Evolutionary conservation across 352 stramenopile genomes (phyloP), one percentile per base, ranked within the genome.

Genomic region (Globisporangium lucens): DNA sequence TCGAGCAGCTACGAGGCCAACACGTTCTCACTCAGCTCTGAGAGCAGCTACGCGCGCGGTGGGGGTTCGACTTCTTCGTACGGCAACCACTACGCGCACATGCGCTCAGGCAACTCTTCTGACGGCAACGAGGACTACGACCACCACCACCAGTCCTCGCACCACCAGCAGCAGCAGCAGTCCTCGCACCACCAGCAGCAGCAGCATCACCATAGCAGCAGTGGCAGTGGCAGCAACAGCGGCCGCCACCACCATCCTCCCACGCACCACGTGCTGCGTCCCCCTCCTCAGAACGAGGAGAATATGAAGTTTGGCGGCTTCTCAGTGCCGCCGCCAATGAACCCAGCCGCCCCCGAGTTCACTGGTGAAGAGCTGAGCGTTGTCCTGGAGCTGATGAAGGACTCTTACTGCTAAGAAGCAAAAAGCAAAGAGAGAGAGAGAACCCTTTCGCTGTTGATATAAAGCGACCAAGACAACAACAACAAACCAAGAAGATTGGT

Each of bases 311-410:
- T 76, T 56, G 67, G 70, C 24, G 71, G 70, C 56, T 89, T 89
- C 61, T 55, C 77, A 29, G 76, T 87, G 64, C 80, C 82, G 9
- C 75, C 81, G 41, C 76, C 82, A 0, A 89, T 93, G 78, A 87
- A 93, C 52, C 81, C 76, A 13, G 82, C 85, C 4, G 81, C 79
- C 12, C 76, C 84, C 20, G 85, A 93, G 66, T 89, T 93, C 57
- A 91, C 83, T 15, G 83, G 83, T 22, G 85, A 91, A 71, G 85
- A 93, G 66, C 81, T 93, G 8, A 93, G 73, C 56, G 85, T 87
- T 36, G 85, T 93, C 65, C 55, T 93, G 59, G 82, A 93, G 60
- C 80, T 93, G 61, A 93, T 93, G 85, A 91, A 93, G 68, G 83
- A 90, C 56, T 82, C 83, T 58, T 91, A 80, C 74, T 80, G 65